Conservation (phyloP, 164 flowering plant genomes). For the Sextonia rubra region DNA sequence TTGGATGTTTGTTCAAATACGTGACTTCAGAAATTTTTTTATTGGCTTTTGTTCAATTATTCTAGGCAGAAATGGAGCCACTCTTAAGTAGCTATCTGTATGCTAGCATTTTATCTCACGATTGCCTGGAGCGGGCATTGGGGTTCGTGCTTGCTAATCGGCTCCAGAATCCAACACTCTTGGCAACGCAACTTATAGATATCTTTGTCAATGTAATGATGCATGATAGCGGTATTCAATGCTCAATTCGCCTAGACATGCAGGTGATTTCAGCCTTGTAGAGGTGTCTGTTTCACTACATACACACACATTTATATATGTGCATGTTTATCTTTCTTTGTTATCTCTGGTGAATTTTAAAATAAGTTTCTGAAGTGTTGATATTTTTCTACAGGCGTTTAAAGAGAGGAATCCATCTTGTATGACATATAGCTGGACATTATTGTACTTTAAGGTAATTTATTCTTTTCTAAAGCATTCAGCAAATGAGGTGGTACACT, state of each 20-base stretch:
- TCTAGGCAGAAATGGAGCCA: slow-evolving; percentile 90
- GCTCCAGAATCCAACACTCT: slow-evolving; percentile 66
- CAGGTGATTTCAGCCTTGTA: slow-evolving; percentile 42
- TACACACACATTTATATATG: not conserved
- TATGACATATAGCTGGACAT: slow-evolving; percentile 64
- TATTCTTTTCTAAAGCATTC: not conserved
- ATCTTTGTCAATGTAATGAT: slow-evolving; percentile 58
- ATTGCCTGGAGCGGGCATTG: slow-evolving; percentile 72
- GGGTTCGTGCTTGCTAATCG: slow-evolving; percentile 78
- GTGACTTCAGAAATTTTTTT: not conserved
- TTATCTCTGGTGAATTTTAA: not conserved
- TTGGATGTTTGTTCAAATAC: no score
- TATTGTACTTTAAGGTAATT: slow-evolving; percentile 75
- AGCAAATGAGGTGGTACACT: not conserved
- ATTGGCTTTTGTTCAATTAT: not conserved
- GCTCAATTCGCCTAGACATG: slow-evolving; percentile 70
- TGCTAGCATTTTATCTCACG: slow-evolving; percentile 73
- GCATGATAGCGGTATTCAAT: slow-evolving; percentile 56
- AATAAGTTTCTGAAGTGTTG: slow-evolving; percentile 1
- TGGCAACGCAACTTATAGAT: slow-evolving; percentile 77
- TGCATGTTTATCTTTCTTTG: not conserved
- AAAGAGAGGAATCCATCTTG: slow-evolving; percentile 89
- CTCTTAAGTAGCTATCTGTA: slow-evolving; percentile 81
- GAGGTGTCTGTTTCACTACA: slow-evolving; percentile 10
- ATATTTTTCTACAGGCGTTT: slow-evolving; percentile 53